phyloP scores from a whole-genome alignment of 352 stramenopile genomes.

The Elongisporangium undulatum region DNA sequence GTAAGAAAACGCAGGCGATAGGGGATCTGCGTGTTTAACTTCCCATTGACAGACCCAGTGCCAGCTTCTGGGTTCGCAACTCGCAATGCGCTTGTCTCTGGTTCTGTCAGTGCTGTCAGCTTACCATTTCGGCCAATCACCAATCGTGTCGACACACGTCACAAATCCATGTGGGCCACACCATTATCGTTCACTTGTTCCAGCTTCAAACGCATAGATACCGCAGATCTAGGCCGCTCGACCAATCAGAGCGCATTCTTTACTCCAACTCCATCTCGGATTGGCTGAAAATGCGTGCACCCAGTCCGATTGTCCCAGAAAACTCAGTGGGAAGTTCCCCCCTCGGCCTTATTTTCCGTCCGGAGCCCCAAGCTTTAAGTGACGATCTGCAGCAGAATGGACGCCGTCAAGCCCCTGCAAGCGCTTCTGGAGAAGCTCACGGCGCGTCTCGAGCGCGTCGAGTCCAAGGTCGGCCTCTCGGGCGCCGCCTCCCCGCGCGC shows the following conservation, averaged over 20 bases:
- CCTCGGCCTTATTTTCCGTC: background rate
- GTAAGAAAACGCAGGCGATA: background rate
- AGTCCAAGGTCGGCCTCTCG: constrained; percentile 72
- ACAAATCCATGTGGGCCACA: background rate
- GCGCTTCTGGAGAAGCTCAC: constrained; percentile 77
- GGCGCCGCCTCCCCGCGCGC: constrained; percentile 9
- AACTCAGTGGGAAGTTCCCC: background rate
- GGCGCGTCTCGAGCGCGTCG: constrained; percentile 72
- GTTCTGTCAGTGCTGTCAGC: background rate
- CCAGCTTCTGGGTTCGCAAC: background rate
- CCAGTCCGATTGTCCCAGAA: background rate
- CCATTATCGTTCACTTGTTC: background rate
- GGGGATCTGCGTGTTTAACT: background rate
- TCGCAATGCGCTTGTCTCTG: background rate
- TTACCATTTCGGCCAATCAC: background rate
- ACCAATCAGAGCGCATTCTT: background rate
- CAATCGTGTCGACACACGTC: background rate
- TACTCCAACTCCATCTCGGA: background rate
- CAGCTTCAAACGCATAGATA: background rate
- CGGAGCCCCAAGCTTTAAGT: background rate
- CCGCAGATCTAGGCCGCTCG: background rate
- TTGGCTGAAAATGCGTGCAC: background rate
- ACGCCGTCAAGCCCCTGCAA: constrained; percentile 77
- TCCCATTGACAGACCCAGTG: background rate
- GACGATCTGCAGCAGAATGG: constrained; percentile 21